phyloP scores from a whole-genome alignment of 2,329 filamentous ascomycete genomes.

The Penicillium sp. region DNA sequence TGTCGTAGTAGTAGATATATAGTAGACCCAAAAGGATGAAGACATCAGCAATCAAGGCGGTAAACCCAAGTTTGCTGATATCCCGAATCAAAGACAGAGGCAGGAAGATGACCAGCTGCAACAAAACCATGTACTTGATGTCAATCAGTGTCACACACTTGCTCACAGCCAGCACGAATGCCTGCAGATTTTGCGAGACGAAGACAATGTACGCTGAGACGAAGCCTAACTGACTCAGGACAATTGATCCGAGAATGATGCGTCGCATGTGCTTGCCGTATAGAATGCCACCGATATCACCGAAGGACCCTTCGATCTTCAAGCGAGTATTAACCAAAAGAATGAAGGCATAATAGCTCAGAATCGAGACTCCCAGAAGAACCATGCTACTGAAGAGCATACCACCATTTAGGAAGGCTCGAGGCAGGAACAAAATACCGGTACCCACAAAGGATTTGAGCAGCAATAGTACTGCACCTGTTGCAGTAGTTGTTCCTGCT shows the following conservation, averaged over 20 bases:
- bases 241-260: slow-evolving; percentile 81
- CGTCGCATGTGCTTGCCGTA: slow-evolving; percentile 85
- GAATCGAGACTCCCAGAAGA: slow-evolving; percentile 68
- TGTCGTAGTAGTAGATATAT: slow-evolving; percentile 92
- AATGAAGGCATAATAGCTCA: slow-evolving; percentile 98
- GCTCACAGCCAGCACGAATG: slow-evolving; percentile 84
- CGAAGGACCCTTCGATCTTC: slow-evolving; percentile 85
- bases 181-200: slow-evolving; percentile 87
- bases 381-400: slow-evolving; percentile 95
- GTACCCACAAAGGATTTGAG: slow-evolving; percentile 98
- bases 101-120: slow-evolving; percentile 92
- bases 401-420: slow-evolving; percentile 88
- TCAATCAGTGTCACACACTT: slow-evolving; percentile 77
- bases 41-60: slow-evolving; percentile 81
- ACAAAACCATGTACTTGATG: slow-evolving; percentile 79
- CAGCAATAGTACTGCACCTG: slow-evolving; percentile 71
- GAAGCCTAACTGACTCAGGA: slow-evolving; percentile 90
- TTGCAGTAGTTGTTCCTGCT: slow-evolving; percentile 66
- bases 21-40: slow-evolving; percentile 89
- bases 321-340: slow-evolving; percentile 79
- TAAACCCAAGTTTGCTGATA: slow-evolving; percentile 93
- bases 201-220: slow-evolving; percentile 95
- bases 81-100: slow-evolving; percentile 89
- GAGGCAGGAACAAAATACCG: slow-evolving; percentile 82
- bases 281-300: slow-evolving; percentile 85